Percentiles rank a stretch among this genome's conserved stretches.
Conservation (phyloP, 345 rosid species). For the Erysimum cheiranthoides region DNA sequence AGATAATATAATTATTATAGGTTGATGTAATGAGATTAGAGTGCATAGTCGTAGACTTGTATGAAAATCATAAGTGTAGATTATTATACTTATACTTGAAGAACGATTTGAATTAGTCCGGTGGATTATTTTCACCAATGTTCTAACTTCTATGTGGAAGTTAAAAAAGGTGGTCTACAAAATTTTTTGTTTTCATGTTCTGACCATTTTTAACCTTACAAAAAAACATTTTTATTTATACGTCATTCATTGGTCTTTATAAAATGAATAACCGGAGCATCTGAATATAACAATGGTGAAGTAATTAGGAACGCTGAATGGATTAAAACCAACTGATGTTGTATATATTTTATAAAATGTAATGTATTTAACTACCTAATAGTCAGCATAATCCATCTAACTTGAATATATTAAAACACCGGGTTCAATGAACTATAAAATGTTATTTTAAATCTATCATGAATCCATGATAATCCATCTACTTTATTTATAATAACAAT, state of each 20-base stretch:
- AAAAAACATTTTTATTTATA: too few relatives aligned
- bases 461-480: background rate
- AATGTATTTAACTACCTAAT: background rate
- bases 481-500: background rate
- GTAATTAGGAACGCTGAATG: background rate
- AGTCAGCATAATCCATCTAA: background rate
- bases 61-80: background rate
- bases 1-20: slow-evolving; percentile 18
- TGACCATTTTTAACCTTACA: background rate
- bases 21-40: slow-evolving; percentile 28
- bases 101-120: background rate
- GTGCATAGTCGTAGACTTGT: slow-evolving; percentile 10
- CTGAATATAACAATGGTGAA: background rate
- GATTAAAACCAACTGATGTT: background rate
- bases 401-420: background rate
- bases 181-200: background rate
- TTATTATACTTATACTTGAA: slow-evolving; percentile 6
- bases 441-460: background rate
- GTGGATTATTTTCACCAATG: background rate
- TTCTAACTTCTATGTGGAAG: background rate
- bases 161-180: background rate
- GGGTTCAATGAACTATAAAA: background rate
- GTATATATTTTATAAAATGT: background rate
- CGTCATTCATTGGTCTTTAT: background rate
- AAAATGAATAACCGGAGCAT: too few relatives aligned